These are phyloP conservation scores for Trichoderma erinaceum DNA, from an alignment of 495 filamentous ascomycete genomes.

Conservation along the genomic window DNA sequence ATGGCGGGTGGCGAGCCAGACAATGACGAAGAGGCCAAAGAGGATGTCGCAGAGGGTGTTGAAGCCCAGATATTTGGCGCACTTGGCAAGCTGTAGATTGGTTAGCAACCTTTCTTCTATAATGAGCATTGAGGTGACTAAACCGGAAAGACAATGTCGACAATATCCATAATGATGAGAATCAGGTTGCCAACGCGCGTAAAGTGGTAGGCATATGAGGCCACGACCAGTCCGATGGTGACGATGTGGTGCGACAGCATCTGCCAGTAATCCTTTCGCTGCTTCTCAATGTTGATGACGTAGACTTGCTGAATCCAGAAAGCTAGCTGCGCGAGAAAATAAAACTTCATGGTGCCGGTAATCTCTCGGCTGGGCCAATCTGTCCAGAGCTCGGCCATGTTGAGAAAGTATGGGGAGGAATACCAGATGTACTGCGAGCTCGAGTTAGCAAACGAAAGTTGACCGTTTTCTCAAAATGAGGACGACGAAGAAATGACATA, in stretches of 20 bases:
- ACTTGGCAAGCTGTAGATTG: conserved; percentile 69
- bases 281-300: conserved; percentile 88
- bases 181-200: conserved; percentile 86
- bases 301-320: conserved; percentile 95
- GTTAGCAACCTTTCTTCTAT: too few species aligned
- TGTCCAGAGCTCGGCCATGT: conserved; percentile 73
- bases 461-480: not conserved
- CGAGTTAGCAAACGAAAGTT: too few species aligned
- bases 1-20: conserved; percentile 82
- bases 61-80: conserved; percentile 81
- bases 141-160: conserved; percentile 83
- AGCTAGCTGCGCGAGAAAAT: conserved; percentile 82
- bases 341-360: conserved; percentile 71
- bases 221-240: conserved; percentile 71
- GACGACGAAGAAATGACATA: conserved; percentile 44
- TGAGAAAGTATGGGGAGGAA: conserved; percentile 70
- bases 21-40: conserved; percentile 81
- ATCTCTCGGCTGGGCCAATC: conserved; percentile 74
- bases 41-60: conserved; percentile 69
- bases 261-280: conserved; percentile 88
- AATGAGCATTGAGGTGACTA: too few species aligned
- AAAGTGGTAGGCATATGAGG: conserved; percentile 75
- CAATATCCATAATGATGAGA: conserved; percentile 86
- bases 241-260: conserved; percentile 95
- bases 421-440: conserved; percentile 69